Base-by-base conservation (phyloP, 78 protist species). In the Isochrysis galbana region DNA sequence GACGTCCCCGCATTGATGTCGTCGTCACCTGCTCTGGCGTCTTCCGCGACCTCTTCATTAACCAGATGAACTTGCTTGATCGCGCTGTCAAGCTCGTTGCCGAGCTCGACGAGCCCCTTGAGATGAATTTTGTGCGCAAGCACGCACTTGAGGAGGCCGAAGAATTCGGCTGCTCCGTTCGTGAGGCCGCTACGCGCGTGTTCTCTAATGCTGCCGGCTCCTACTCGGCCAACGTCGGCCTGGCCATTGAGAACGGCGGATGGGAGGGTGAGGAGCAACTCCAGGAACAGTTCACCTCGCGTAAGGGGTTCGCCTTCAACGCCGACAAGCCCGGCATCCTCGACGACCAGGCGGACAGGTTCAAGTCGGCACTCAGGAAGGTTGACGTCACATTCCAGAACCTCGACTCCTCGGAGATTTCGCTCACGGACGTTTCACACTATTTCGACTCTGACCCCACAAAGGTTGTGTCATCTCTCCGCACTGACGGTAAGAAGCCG, bases 401-500 rank as follows among this genome's bases (percentile, higher is more conserved):
- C 91, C 94, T 92, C 48, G 94, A 92, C 91, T 92, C 94, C 26
- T 92, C 94, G n/a, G 94, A 92, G 70, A 92, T 92, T 91, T 92
- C 94, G 26, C 94, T 92, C n/a, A 39, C 94, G 69, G 94, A 92
- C 84, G 94, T 92, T 22, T 48, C 83, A 69, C 94, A 92, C 94
- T 92, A 92, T 91, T 92, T 92, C 74, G 94, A 92, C 87, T 92
- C 94, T 36, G 94, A 92, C 91, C 94, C 94, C 46, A 92, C 94
- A 87, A 92, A 92, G 89, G 91, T 92, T 32, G 94, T 92, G 23
- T 0, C 55, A 36, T 48, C 61, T 34, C 91, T 92, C 34, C 90
- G 94, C 61, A 47, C 41, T 11, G 94, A 92, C 91, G 94, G 94
- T 44, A 84, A 70, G 91, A 92, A 92, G 94, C 91, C 91, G 22